Conservation (phyloP, 2,329 filamentous ascomycete species). For the Daldinia sp. region DNA sequence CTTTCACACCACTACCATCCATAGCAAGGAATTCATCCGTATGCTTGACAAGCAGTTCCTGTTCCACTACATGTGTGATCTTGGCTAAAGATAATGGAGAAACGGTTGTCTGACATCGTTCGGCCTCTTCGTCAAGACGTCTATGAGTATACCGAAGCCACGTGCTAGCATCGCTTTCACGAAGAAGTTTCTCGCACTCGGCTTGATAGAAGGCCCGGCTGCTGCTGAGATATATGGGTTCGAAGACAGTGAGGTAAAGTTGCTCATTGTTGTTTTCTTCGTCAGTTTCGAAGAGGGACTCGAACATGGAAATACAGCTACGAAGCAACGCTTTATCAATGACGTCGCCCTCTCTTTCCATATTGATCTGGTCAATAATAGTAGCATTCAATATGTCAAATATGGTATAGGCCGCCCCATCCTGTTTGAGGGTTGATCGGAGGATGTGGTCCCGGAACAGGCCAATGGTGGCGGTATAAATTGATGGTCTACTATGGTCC, state of each 20-base stretch:
- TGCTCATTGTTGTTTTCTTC: constrained; percentile 82
- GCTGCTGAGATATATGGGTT: constrained; percentile 78
- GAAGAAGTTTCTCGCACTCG: constrained; percentile 80
- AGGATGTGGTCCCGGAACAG: constrained; percentile 91
- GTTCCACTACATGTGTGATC: constrained; percentile 81
- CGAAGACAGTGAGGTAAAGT: constrained; percentile 86
- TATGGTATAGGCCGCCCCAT: constrained; percentile 64
- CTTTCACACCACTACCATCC: constrained; percentile 83
- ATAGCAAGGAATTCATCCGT: constrained; percentile 85
- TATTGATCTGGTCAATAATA: constrained; percentile 88
- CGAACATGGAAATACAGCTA: constrained; percentile 89
- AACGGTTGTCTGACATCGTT: constrained; percentile 85
- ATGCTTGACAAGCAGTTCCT: constrained; percentile 81
- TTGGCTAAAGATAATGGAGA: constrained; percentile 78
- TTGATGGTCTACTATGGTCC: constrained; percentile 77
- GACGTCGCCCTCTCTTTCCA: constrained; percentile 90
- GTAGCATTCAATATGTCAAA: constrained; percentile 83
- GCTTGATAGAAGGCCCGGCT: constrained; percentile 79
- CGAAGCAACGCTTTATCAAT: constrained; percentile 87
- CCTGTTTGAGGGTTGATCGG: constrained; percentile 64
- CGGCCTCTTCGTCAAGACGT: constrained; percentile 82
- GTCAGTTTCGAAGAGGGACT: constrained; percentile 84
- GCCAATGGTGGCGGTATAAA: constrained; percentile 86
- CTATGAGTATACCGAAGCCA: constrained; percentile 83
- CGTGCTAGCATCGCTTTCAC: constrained; percentile 81